These are phyloP conservation scores for Pueraria montana DNA, from an alignment of 306 rosid genomes.

Conservation along the genomic window DNA sequence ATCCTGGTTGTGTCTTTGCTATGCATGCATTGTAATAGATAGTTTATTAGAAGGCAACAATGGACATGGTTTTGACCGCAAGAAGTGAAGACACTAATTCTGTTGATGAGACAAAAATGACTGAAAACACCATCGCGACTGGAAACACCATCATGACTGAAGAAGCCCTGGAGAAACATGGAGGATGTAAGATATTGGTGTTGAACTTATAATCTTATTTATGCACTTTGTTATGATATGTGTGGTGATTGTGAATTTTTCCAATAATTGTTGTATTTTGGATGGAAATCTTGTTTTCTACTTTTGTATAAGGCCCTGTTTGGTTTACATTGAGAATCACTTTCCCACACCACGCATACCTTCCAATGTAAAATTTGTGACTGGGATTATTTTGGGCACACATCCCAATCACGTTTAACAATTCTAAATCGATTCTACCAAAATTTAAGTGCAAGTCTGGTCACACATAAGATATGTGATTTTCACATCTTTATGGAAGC, in stretches of 20 bases:
- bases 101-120: constrained; percentile 10
- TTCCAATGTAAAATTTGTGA: too few species aligned
- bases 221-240: background rate
- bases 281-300: constrained; percentile 13
- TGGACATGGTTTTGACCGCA: constrained; percentile 34
- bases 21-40: too few species aligned
- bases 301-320: background rate
- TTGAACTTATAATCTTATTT: background rate
- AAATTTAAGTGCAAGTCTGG: too few species aligned
- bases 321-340: too few species aligned
- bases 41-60: background rate
- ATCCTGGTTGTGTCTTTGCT: too few species aligned
- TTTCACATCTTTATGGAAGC: too few species aligned
- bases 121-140: background rate
- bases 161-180: background rate
- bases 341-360: too few species aligned
- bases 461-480: too few species aligned
- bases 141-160: constrained; percentile 17
- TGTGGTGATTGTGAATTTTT: constrained; percentile 7
- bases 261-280: background rate
- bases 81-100: background rate
- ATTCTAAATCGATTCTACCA: too few species aligned
- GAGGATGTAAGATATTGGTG: background rate
- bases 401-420: too few species aligned
- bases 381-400: too few species aligned